Conservation (phyloP, 73 alveolate species). For the Paramecium bursaria region DNA sequence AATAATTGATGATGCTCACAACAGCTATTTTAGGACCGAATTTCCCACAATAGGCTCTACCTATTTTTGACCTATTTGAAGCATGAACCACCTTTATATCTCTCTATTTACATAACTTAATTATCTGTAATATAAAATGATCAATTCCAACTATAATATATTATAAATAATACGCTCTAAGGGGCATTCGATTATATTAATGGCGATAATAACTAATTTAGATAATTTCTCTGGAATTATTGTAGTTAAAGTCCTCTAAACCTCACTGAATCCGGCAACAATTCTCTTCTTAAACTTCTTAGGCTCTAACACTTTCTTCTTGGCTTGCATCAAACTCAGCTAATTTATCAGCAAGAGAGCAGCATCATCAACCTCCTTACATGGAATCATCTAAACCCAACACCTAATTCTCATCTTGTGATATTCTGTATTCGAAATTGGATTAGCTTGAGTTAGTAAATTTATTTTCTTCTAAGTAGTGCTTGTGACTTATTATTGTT, state of each 20-base stretch:
- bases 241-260: conserved; percentile 27
- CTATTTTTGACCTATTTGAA: conserved; percentile 62
- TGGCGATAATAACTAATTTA: conserved; percentile 36
- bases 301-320: conserved; percentile 64
- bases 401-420: conserved; percentile 35
- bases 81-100: conserved; percentile 49
- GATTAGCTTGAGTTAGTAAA: not conserved
- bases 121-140: conserved; percentile 44
- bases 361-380: conserved; percentile 54
- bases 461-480: not conserved
- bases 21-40: conserved; percentile 70
- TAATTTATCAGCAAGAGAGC: conserved; percentile 38
- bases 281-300: conserved; percentile 67
- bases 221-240: conserved; percentile 56
- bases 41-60: conserved; percentile 68
- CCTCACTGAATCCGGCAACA: conserved; percentile 66
- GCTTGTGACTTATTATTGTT: not conserved
- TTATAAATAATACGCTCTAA: conserved; percentile 10
- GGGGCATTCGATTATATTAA: conserved; percentile 51
- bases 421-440: not conserved
- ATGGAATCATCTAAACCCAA: conserved; percentile 67
- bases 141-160: conserved; percentile 57
- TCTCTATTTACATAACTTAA: conserved; percentile 23
- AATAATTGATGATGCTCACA: conserved; percentile 64
- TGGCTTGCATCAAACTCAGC: conserved; percentile 52